A percentile compares a stretch with the other conserved stretches of the same genome.
Evolutionary conservation across 768 basidiomycete species (phyloP).

Genomic region (Lyophyllum decastes): DNA sequence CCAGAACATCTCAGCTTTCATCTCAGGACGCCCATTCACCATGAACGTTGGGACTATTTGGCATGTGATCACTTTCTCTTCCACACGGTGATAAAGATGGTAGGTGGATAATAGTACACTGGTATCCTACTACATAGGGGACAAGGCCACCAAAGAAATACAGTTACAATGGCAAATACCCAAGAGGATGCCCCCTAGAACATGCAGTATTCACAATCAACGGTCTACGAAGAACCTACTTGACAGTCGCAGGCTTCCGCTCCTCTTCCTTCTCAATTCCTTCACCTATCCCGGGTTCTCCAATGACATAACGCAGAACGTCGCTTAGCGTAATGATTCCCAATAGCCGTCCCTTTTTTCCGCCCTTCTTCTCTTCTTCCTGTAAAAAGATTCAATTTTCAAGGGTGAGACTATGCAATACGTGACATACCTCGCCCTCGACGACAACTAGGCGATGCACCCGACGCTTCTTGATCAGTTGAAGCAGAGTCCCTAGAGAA

Average conservation of each 20-base stretch:
- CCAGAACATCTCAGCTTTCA: conserved; percentile 26
- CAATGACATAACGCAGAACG: conserved; percentile 82
- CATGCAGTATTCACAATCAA: background rate
- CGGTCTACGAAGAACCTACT: conserved; percentile 1
- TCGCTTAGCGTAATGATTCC: conserved; percentile 91
- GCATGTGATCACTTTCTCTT: background rate
- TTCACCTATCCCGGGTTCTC: conserved; percentile 56
- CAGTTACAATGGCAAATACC: conserved; percentile 15
- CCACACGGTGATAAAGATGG: background rate
- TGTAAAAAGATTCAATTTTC: conserved; percentile 24
- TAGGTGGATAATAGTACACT: conserved; percentile 7
- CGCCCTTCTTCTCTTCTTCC: conserved; percentile 81
- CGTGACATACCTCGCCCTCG: conserved; percentile 73
- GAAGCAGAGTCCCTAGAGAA: conserved; percentile 86
- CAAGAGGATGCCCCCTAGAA: conserved; percentile 10
- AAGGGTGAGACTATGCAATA: background rate
- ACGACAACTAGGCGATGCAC: conserved; percentile 96
- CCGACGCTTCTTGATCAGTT: conserved; percentile 89
- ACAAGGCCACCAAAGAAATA: background rate
- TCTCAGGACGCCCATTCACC: no score
- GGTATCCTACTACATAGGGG: conserved; percentile 6
- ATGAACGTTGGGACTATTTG: background rate
- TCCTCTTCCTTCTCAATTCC: conserved; percentile 32
- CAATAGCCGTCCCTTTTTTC: conserved; percentile 79
- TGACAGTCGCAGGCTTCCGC: conserved; percentile 1